phyloP scores from a whole-genome alignment of 2,329 filamentous ascomycete genomes.

The Emmonsia crescens region DNA sequence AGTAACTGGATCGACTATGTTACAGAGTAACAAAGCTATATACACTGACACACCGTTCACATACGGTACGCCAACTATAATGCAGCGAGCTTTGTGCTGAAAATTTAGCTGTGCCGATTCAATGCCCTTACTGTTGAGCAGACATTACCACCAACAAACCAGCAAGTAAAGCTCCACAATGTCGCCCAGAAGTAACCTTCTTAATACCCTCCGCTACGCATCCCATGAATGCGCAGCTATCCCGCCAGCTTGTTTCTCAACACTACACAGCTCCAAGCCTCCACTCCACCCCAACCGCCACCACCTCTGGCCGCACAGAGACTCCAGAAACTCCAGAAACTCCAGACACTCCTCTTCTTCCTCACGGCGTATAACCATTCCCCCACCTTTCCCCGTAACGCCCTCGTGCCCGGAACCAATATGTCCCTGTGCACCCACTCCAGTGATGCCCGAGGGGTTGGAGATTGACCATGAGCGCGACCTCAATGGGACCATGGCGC shows the following conservation, averaged over 20 bases:
- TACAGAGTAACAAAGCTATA: not conserved
- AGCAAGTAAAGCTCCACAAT: not conserved
- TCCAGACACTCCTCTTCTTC: conserved; percentile 3
- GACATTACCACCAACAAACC: not conserved
- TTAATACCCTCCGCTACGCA: not conserved
- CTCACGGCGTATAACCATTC: conserved; percentile 23
- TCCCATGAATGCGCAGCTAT: not conserved
- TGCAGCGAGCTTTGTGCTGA: not conserved
- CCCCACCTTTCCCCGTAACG: conserved; percentile 37
- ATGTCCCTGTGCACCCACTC: conserved; percentile 64
- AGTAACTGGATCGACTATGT: no score
- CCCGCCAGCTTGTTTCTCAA: not conserved
- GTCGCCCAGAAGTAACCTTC: not conserved
- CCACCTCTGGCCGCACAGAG: conserved; percentile 10
- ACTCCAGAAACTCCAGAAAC: not conserved
- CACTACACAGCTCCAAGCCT: not conserved
- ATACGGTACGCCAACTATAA: not conserved
- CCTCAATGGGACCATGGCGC: conserved; percentile 65
- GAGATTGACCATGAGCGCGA: conserved; percentile 62
- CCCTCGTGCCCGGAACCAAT: conserved; percentile 61
- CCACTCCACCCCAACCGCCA: conserved; percentile 10
- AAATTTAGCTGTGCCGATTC: not conserved
- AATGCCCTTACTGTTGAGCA: not conserved
- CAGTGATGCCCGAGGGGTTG: conserved; percentile 55
- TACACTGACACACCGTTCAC: not conserved